Base-by-base conservation (phyloP, 2,329 filamentous ascomycete species). In the Botryotinia narcissicola region DNA sequence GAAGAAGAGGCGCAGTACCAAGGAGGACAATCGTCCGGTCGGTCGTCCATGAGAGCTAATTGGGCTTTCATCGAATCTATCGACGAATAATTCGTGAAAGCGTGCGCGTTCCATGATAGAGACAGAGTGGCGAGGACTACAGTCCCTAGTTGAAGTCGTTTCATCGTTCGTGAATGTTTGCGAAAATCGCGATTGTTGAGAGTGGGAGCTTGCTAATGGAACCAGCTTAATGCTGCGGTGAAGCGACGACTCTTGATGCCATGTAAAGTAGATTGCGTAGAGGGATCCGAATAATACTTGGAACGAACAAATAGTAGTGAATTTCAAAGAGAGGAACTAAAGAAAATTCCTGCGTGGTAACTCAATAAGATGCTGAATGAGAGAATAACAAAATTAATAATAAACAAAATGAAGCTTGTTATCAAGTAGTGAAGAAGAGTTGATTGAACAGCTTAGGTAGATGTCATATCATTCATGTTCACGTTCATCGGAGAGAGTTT, bases 1-100 rank as follows among this genome's bases (percentile, higher is more conserved):
- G 22, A 68, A 42, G 22, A 7, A 29, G 51, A 59, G 62, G 82
- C 22, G 81, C 81, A 84, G 78, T 83, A 92, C 90, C 90, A 96
- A 80, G 93, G 93, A 71, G 93, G 93, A 81, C 93, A 96, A 79
- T 92, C 89, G 76, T 88, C 88, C 10, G 94, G 92, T 68, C 93
- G 89, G 79, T 92, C 90, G 77, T 89, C 91, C 83, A 93, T 88
- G 64, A 95, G 84, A 54, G 91, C 88, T 80, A 94, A 86, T 81
- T 92, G 89, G 60, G 89, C 88, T 78, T 86, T 88, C 81, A 88
- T 84, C 83, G 87, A 89, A 77, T 89, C 88, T 76, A 87, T 81
- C 69, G 87, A 86, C 71, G 89, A 89, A 78, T 88, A 90, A 81
- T 90, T 92, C 76, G 77, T 81, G 79, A 83, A 86, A 59, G 80